Conservation (phyloP, 2,329 filamentous ascomycete genomes). For the Stagonosporopsis chrysanthemi region DNA sequence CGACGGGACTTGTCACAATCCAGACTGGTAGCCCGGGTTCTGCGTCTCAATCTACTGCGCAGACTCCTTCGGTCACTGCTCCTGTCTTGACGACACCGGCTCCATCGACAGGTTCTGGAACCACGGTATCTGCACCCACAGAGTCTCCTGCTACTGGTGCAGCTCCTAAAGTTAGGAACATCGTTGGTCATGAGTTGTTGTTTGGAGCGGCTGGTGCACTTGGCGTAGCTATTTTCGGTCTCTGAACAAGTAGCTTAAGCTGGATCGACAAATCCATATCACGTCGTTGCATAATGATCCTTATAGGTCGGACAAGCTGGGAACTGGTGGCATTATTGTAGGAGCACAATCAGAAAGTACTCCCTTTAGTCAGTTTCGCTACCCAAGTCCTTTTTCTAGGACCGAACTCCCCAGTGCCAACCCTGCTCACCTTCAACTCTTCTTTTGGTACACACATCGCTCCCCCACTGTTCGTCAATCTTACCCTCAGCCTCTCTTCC, state of each 20-base stretch:
- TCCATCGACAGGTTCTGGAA: neutral
- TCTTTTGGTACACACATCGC: constrained; percentile 33
- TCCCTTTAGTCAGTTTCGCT: constrained; percentile 35
- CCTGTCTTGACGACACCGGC: neutral
- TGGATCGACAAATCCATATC: neutral
- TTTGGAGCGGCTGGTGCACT: constrained; percentile 20
- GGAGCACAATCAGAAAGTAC: constrained; percentile 30
- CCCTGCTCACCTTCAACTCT: constrained; percentile 36
- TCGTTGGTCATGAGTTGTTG: constrained; percentile 7
- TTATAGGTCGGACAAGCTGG: too few relatives aligned
- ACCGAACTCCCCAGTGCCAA: constrained; percentile 11
- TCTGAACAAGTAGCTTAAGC: neutral
- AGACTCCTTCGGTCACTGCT: neutral
- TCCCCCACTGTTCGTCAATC: constrained; percentile 31
- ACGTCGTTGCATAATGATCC: neutral
- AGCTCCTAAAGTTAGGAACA: constrained; percentile 9
- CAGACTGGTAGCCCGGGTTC: constrained; percentile 1
- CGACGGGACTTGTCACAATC: constrained; percentile 6
- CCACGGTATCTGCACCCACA: neutral
- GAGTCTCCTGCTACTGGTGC: neutral
- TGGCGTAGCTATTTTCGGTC: constrained; percentile 15
- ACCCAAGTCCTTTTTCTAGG: constrained; percentile 27
- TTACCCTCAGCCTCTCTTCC: constrained; percentile 33
- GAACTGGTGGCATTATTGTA: too few relatives aligned
- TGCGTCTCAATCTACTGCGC: neutral